These are phyloP conservation scores for Psilocybe sp. DNA, from an alignment of 768 basidiomycete genomes.

Conservation along the genomic window DNA sequence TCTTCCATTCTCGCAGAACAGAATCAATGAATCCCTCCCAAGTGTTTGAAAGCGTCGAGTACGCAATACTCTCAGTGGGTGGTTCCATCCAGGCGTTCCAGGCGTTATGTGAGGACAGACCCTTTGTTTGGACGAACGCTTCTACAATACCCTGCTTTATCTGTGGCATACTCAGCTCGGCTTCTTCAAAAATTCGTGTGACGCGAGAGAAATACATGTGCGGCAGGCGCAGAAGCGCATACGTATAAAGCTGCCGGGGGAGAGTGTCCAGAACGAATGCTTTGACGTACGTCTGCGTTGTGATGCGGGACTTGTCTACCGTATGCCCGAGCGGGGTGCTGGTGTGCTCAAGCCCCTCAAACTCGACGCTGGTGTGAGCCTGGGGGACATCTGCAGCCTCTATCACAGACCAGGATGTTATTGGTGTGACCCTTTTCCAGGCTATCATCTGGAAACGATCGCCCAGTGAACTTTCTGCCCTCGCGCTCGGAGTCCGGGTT, in stretches of 20 bases:
- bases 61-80: conserved; percentile 7
- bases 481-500: too few relatives aligned
- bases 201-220: conserved; percentile 68
- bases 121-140: conserved; percentile 7
- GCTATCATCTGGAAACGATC: too few relatives aligned
- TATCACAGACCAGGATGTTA: too few relatives aligned
- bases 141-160: conserved; percentile 40
- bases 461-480: too few relatives aligned
- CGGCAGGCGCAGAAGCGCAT: conserved; percentile 53
- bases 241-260: conserved; percentile 24
- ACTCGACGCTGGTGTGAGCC: too few relatives aligned
- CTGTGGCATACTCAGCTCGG: conserved; percentile 56
- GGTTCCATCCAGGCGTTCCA: background rate
- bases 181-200: conserved; percentile 58
- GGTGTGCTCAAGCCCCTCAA: too few relatives aligned
- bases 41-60: conserved; percentile 13
- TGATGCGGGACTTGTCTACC: too few relatives aligned
- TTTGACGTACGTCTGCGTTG: too few relatives aligned
- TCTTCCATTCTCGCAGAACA: conserved; percentile 27
- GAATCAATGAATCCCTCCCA: conserved; percentile 26
- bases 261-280: conserved; percentile 20
- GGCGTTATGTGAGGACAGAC: background rate
- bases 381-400: too few relatives aligned
- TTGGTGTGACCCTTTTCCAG: too few relatives aligned
- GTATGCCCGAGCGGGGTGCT: too few relatives aligned